phyloP scores from a whole-genome alignment of 768 basidiomycete genomes.

The Trametes sanguinea region DNA sequence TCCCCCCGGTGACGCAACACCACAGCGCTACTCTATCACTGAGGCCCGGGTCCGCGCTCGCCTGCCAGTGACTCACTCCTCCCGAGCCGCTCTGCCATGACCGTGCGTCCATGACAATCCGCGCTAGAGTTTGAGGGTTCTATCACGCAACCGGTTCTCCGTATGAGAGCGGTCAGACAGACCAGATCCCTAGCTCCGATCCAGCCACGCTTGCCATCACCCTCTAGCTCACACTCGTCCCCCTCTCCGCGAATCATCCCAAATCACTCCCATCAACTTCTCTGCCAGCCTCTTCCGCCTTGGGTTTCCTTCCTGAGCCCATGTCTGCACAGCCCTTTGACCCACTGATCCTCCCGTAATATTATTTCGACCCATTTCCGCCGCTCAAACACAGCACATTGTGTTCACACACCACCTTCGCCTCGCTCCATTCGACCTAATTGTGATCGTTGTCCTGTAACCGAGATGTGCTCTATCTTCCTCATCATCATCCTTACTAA shows the following conservation, averaged over 20 bases:
- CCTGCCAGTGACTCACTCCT: conserved; percentile 11
- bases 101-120: conserved; percentile 15
- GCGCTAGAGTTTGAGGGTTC: conserved; percentile 20
- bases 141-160: conserved; percentile 9
- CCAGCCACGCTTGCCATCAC: not conserved
- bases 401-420: not conserved
- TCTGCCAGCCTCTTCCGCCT: conserved; percentile 9
- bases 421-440: conserved; percentile 19
- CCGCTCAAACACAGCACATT: conserved; percentile 3
- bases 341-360: conserved; percentile 11
- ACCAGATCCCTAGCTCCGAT: conserved; percentile 11
- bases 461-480: conserved; percentile 11
- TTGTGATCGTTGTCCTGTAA: conserved; percentile 22
- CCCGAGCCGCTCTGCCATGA: not conserved
- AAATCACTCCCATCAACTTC: conserved; percentile 21
- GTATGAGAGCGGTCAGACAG: conserved; percentile 16
- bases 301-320: conserved; percentile 1
- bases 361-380: conserved; percentile 1
- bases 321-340: conserved; percentile 14
- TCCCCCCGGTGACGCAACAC: conserved; percentile 6
- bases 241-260: conserved; percentile 19
- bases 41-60: conserved; percentile 15
- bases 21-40: not conserved
- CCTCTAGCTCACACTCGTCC: conserved; percentile 8
- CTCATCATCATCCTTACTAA: conserved; percentile 13